A percentile compares a stretch with the other conserved stretches of the same genome.
phyloP scores from a whole-genome alignment of 768 basidiomycete species.

The Phaffia tasmanica region DNA sequence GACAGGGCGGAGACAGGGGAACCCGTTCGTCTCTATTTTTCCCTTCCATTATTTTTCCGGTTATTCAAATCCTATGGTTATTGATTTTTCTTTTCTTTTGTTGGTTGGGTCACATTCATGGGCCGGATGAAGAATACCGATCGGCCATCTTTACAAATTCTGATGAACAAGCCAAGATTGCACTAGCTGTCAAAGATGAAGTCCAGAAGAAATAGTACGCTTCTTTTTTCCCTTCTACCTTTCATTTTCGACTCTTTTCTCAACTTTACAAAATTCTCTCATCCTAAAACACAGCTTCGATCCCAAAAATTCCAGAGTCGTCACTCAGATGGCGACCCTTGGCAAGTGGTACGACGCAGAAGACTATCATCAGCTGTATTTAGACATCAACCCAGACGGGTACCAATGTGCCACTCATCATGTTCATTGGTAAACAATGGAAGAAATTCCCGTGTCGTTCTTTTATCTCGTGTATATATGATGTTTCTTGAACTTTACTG shows the following conservation, averaged over 20 bases:
- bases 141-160: constrained; percentile 78
- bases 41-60: background rate
- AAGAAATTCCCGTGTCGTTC: too few relatives aligned
- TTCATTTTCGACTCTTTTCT: background rate
- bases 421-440: too few relatives aligned
- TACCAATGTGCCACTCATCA: constrained; percentile 83
- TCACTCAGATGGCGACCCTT: constrained; percentile 60
- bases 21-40: constrained; percentile 46
- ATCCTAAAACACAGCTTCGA: constrained; percentile 28
- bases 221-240: background rate
- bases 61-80: background rate
- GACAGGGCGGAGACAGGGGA: constrained; percentile 41
- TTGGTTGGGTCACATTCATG: background rate
- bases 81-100: background rate
- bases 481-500: too few relatives aligned
- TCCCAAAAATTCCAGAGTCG: constrained; percentile 59
- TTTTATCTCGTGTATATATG: too few relatives aligned
- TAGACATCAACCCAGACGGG: constrained; percentile 69
- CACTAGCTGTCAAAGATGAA: constrained; percentile 65
- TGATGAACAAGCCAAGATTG: constrained; percentile 59
- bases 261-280: background rate
- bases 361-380: constrained; percentile 50
- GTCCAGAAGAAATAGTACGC: constrained; percentile 72
- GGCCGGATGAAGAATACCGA: constrained; percentile 59
- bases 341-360: constrained; percentile 58